A percentile compares a stretch with the other conserved stretches of the same genome.
Conservation (phyloP, 2,329 filamentous ascomycete genomes). For the Fusarium redolens region DNA sequence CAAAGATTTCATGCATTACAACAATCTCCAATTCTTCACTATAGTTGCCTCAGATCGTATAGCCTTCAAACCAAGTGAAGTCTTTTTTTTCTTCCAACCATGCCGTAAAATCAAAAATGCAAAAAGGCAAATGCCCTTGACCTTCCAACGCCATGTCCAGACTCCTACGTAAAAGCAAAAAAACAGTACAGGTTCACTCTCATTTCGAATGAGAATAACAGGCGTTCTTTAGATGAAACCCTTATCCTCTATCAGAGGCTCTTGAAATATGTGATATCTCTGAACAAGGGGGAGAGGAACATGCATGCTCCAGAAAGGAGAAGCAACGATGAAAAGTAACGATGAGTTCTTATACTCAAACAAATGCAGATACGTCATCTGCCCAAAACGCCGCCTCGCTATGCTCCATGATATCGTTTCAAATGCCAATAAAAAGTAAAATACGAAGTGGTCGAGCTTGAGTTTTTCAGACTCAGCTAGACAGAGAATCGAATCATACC, state of each 20-base stretch:
- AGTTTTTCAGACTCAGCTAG: conserved; percentile 26
- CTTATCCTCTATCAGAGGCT: conserved; percentile 24
- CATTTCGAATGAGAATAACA: conserved; percentile 9
- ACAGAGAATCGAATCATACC: conserved; percentile 38
- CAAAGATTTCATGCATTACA: conserved; percentile 38
- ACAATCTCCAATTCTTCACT: conserved; percentile 11
- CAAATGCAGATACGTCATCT: conserved; percentile 41
- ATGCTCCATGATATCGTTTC: conserved; percentile 51
- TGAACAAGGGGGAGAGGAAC: conserved; percentile 16
- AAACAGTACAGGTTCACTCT: conserved; percentile 7
- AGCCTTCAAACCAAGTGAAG: conserved; percentile 25
- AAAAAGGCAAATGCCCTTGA: conserved; percentile 13
- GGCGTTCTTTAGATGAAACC: conserved; percentile 15
- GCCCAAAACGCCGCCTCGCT: conserved; percentile 54
- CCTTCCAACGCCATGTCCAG: conserved; percentile 36
- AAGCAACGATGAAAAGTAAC: conserved; percentile 28
- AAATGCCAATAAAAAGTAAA: conserved; percentile 41
- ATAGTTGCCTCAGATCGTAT: conserved; percentile 19
- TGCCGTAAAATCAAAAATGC: conserved; percentile 32
- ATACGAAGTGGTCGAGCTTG: conserved; percentile 26
- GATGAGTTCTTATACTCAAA: conserved; percentile 36
- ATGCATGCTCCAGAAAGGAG: conserved; percentile 24
- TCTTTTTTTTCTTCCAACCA: conserved; percentile 41
- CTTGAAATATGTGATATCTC: conserved; percentile 24
- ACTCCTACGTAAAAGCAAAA: conserved; percentile 20